Evolutionary conservation across 2,329 filamentous ascomycete genomes (phyloP).

Genomic region (Clarireedia homoeocarpa): DNA sequence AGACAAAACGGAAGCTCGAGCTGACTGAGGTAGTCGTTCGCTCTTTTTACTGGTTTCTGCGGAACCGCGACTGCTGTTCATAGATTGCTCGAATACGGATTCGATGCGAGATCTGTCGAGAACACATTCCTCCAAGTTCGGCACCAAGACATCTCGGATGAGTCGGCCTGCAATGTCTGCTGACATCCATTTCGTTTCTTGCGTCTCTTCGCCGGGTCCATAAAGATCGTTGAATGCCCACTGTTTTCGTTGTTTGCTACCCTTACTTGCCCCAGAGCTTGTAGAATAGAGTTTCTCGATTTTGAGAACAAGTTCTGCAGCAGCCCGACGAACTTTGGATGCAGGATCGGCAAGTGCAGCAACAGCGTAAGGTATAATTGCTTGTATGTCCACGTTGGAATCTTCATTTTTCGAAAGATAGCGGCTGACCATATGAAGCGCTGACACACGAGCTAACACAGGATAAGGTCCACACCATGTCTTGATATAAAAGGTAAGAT

Average conservation of each 20-base stretch:
- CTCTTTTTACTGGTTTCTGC: slow-evolving; percentile 35
- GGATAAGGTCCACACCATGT: slow-evolving; percentile 69
- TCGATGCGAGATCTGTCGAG: slow-evolving; percentile 68
- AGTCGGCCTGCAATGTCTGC: slow-evolving; percentile 51
- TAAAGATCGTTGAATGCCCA: slow-evolving; percentile 65
- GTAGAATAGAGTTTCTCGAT: slow-evolving; percentile 43
- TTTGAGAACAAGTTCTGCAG: slow-evolving; percentile 56
- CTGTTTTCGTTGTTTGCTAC: slow-evolving; percentile 30
- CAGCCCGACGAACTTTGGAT: slow-evolving; percentile 67
- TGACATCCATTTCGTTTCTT: slow-evolving; percentile 48
- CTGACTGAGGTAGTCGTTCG: slow-evolving; percentile 47
- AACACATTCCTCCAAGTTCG: slow-evolving; percentile 75
- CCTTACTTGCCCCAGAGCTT: slow-evolving; percentile 33
- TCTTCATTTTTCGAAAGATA: slow-evolving; percentile 45
- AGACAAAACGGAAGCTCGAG: slow-evolving; percentile 56
- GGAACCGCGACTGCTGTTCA: slow-evolving; percentile 46
- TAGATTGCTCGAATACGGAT: slow-evolving; percentile 49
- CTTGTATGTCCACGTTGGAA: slow-evolving; percentile 59
- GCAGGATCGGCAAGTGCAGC: slow-evolving; percentile 68
- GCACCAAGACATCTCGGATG: slow-evolving; percentile 59
- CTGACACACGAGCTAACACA: slow-evolving; percentile 58
- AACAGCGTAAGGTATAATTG: slow-evolving; percentile 74
- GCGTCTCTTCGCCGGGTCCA: slow-evolving; percentile 41
- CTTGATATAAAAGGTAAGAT: slow-evolving; percentile 67
- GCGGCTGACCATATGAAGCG: slow-evolving; percentile 56